Evolutionary conservation across 2,329 filamentous ascomycete genomes (phyloP).

Genomic region (Aphanoascus verrucosus): DNA sequence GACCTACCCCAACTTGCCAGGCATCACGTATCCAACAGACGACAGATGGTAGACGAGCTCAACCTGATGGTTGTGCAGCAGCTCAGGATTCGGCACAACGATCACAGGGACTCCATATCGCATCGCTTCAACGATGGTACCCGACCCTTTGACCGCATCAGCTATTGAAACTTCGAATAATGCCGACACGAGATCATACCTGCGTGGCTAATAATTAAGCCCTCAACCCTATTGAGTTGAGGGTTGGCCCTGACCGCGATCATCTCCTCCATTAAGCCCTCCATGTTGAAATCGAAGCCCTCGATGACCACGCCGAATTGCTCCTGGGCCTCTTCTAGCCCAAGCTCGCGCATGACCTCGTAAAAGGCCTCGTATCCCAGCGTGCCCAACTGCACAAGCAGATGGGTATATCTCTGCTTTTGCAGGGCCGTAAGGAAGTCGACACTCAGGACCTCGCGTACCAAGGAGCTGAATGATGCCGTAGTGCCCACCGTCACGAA

Average conservation of each 20-base stretch:
- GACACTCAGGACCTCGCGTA: constrained; percentile 53
- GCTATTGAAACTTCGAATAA: neutral
- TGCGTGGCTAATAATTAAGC: constrained; percentile 78
- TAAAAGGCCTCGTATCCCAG: constrained; percentile 49
- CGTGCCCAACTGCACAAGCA: constrained; percentile 72
- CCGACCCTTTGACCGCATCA: constrained; percentile 53
- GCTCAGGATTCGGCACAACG: constrained; percentile 71
- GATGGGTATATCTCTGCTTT: constrained; percentile 53
- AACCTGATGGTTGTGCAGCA: constrained; percentile 83
- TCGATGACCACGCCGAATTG: constrained; percentile 42
- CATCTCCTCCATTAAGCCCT: constrained; percentile 53
- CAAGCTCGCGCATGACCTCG: constrained; percentile 22
- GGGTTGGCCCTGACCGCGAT: constrained; percentile 39
- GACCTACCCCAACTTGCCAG: constrained; percentile 55
- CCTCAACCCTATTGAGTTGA: constrained; percentile 38
- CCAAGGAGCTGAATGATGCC: constrained; percentile 64
- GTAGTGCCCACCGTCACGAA: constrained; percentile 92
- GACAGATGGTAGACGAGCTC: constrained; percentile 73
- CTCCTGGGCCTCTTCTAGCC: constrained; percentile 18
- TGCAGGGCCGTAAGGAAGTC: constrained; percentile 53
- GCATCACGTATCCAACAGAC: constrained; percentile 63
- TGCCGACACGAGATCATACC: constrained; percentile 44
- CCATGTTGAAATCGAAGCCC: constrained; percentile 55
- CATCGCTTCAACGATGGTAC: constrained; percentile 75
- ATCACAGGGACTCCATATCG: constrained; percentile 65